These are phyloP conservation scores for Penicillium daleae DNA, from an alignment of 495 filamentous ascomycete genomes.

Conservation along the genomic window DNA sequence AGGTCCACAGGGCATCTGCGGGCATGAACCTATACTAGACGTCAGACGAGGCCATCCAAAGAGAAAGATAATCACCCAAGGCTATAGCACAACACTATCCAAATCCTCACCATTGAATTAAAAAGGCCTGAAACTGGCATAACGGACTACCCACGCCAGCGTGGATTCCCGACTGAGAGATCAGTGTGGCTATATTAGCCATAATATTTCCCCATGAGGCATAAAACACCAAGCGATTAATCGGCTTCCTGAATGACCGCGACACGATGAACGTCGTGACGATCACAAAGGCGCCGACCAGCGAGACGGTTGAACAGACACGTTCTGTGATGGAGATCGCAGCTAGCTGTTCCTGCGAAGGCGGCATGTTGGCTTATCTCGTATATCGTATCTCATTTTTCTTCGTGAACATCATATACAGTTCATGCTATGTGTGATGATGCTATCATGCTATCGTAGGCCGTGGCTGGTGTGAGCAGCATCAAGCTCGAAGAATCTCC, in stretches of 20 bases:
- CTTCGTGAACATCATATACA: background rate
- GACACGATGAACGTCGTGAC: slow-evolving; percentile 67
- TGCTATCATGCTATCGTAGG: background rate
- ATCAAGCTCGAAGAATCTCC: background rate
- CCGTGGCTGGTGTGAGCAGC: background rate
- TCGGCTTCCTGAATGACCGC: slow-evolving; percentile 66
- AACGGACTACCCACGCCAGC: slow-evolving; percentile 50
- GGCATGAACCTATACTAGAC: slow-evolving; percentile 62
- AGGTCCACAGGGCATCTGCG: slow-evolving; percentile 78
- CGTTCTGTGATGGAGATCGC: slow-evolving; percentile 68
- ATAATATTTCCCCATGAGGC: slow-evolving; percentile 84
- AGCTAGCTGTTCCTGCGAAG: slow-evolving; percentile 12
- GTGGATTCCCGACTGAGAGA: slow-evolving; percentile 61
- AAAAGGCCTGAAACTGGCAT: slow-evolving; percentile 77
- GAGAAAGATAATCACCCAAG: background rate
- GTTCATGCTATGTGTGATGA: background rate
- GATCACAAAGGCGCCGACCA: slow-evolving; percentile 74
- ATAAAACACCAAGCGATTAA: slow-evolving; percentile 85
- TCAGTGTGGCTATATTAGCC: slow-evolving; percentile 78
- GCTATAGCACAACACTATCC: background rate
- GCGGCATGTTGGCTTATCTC: slow-evolving; percentile 7
- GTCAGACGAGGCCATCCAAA: background rate
- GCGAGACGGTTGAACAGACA: slow-evolving; percentile 68
- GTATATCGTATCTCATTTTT: background rate
- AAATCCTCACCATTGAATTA: slow-evolving; percentile 67